These are phyloP conservation scores for Scutellaria barbata DNA, from an alignment of 257 asterid species.

Conservation along the genomic window DNA sequence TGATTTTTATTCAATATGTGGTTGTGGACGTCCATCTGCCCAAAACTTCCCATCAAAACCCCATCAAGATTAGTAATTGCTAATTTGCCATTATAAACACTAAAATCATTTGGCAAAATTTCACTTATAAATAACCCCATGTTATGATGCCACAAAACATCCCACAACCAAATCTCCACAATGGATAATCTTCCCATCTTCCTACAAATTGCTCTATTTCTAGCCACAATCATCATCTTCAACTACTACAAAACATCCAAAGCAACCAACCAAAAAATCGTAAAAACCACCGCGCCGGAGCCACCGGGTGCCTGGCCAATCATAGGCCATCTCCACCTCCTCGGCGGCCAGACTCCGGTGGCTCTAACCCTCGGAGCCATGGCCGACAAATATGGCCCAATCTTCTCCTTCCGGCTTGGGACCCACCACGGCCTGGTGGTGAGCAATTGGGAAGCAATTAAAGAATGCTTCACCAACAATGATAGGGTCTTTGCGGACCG, in stretches of 20 bases:
- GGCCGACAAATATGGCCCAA: slow-evolving; percentile 64
- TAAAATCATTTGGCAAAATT: too few relatives aligned
- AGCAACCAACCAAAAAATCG: not conserved
- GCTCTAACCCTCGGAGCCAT: slow-evolving; percentile 53
- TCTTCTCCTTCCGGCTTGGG: slow-evolving; percentile 59
- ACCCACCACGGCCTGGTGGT: slow-evolving; percentile 48
- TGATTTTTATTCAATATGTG: too few relatives aligned
- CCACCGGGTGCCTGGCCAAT: slow-evolving; percentile 65
- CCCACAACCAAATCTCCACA: too few relatives aligned
- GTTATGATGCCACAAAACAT: too few relatives aligned
- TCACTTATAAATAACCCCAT: not conserved
- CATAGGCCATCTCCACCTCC: slow-evolving; percentile 65
- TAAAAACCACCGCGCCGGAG: slow-evolving; percentile 30
- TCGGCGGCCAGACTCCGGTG: slow-evolving; percentile 36
- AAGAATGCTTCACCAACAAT: slow-evolving; percentile 61
- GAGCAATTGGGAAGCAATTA: slow-evolving; percentile 48
- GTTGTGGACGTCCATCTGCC: too few relatives aligned
- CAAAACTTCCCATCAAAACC: too few relatives aligned
- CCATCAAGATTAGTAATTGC: too few relatives aligned
- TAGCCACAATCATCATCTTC: slow-evolving; percentile 18
- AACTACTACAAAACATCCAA: not conserved
- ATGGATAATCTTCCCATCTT: slow-evolving; percentile 5
- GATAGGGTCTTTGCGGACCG: slow-evolving; percentile 51
- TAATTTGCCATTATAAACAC: too few relatives aligned
- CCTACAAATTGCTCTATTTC: slow-evolving; percentile 5